Base-by-base conservation (phyloP, 2,329 filamentous ascomycete species). In the Phaeoacremonium minimum region DNA sequence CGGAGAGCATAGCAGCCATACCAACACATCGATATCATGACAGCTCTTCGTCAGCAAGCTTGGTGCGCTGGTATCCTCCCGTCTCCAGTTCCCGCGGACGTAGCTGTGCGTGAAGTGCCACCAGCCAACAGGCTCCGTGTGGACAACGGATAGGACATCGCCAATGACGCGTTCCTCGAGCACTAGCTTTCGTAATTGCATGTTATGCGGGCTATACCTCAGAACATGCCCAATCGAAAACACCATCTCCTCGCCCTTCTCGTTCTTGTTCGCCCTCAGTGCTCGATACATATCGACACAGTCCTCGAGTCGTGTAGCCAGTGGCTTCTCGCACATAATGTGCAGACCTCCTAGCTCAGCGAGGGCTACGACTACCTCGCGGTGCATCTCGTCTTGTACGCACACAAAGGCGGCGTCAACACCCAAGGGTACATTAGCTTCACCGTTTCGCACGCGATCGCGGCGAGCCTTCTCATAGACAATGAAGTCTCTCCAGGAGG, bases 171-270 rank as follows among this genome's bases (percentile, higher is more conserved):
- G 73, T 35, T 94, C 79, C 45, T 85, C 73, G 2, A 89, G 72
- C 5, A 97, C 70, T 13, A 97, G 66, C 53, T 84, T 81, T 33
- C 89, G 80, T 18, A 98, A 71, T 38, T 91, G 66, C 60, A 88
- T 84, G 56, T 97, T 97, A 60, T 96, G 90, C 8, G 90, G 90
- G 50, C 84, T 94, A 60, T 97, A 97, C 22, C 91, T 77, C 39
- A 98, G 67, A 12, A 98, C 93, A 61, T 98, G 93, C 11, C 93
- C 91, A 38, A 97, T 88, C 1, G 87, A 89, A 58, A 97, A 95
- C 29, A 97, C 71, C 31, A 64, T 67, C 29, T 17, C 41, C 28
- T 52, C 43, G 18, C 51, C 33, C 19, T 46, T 52, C 15, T 43
- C 41, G 17, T 43, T 29, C 35, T 55, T 63, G 39, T 63, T 50